phyloP scores from a whole-genome alignment of 768 basidiomycete genomes.

The Lentinula guzmanii region DNA sequence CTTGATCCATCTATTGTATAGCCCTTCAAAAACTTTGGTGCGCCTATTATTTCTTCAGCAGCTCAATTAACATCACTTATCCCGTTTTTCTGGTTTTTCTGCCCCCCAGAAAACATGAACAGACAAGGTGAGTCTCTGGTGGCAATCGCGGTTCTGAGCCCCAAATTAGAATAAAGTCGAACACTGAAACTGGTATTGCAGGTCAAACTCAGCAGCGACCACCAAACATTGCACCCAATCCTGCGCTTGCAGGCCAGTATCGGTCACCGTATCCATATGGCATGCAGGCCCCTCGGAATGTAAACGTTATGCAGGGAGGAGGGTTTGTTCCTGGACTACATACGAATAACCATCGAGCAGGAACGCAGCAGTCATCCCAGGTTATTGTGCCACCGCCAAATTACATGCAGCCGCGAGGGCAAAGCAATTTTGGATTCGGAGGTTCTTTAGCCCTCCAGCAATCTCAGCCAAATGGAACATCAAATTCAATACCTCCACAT shows the following conservation, averaged over 20 bases:
- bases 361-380: constrained; percentile 37
- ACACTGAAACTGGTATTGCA: constrained; percentile 23
- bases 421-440: constrained; percentile 61
- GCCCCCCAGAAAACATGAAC: constrained; percentile 38
- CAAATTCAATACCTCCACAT: constrained; percentile 49
- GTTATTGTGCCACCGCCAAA: constrained; percentile 51
- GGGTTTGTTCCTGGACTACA: constrained; percentile 55
- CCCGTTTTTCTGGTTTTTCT: neutral
- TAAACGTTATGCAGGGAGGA: constrained; percentile 39
- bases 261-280: constrained; percentile 49
- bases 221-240: constrained; percentile 64
- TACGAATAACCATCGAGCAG: constrained; percentile 55
- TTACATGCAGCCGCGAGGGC: constrained; percentile 59
- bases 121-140: constrained; percentile 41
- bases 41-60: constrained; percentile 17
- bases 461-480: constrained; percentile 47
- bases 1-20: neutral
- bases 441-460: constrained; percentile 33
- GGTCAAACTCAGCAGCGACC: constrained; percentile 82
- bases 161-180: constrained; percentile 4
- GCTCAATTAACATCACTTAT: constrained; percentile 16
- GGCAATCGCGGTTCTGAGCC: neutral
- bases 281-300: constrained; percentile 51
- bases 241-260: constrained; percentile 58
- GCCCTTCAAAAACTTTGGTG: neutral